Conservation (phyloP, 306 rosid genomes). For the Parietaria judaica region DNA sequence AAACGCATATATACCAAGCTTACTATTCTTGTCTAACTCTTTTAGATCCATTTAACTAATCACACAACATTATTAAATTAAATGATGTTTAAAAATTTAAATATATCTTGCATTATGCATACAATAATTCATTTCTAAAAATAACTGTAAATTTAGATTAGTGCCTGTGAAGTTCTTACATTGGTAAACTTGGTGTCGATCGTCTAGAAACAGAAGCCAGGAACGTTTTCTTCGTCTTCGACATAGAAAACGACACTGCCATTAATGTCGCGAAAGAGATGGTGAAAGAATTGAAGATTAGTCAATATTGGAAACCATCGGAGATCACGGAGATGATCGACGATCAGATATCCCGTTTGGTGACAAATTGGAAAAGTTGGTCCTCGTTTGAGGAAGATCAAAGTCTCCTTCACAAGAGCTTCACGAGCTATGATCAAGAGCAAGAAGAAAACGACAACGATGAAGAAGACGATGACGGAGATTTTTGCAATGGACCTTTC, state of each 20-base stretch:
- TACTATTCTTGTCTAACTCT: too few relatives aligned
- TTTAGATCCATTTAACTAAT: too few relatives aligned
- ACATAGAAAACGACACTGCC: slow-evolving; percentile 61
- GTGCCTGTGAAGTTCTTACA: not conserved
- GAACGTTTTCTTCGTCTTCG: slow-evolving; percentile 65
- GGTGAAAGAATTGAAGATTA: slow-evolving; percentile 79
- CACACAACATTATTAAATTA: too few relatives aligned
- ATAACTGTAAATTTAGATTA: too few relatives aligned
- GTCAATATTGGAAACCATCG: slow-evolving; percentile 48
- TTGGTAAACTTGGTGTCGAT: not conserved
- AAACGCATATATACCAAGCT: too few relatives aligned
- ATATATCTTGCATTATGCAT: too few relatives aligned
- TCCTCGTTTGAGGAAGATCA: slow-evolving; percentile 21
- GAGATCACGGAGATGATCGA: slow-evolving; percentile 81
- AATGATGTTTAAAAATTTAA: too few relatives aligned
- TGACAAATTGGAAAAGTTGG: slow-evolving; percentile 49
- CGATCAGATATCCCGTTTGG: slow-evolving; percentile 47
- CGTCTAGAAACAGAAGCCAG: slow-evolving; percentile 37
- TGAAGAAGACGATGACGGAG: slow-evolving; percentile 16
- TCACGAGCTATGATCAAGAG: slow-evolving; percentile 40
- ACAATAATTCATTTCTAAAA: too few relatives aligned
- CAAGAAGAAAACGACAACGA: slow-evolving; percentile 25
- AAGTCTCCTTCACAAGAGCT: slow-evolving; percentile 43
- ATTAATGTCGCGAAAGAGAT: slow-evolving; percentile 71
- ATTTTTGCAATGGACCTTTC: slow-evolving; percentile 34